These are phyloP conservation scores for Tilletiaria anomala DNA, from an alignment of 1,284 basidiomycete species.

Conservation along the genomic window DNA sequence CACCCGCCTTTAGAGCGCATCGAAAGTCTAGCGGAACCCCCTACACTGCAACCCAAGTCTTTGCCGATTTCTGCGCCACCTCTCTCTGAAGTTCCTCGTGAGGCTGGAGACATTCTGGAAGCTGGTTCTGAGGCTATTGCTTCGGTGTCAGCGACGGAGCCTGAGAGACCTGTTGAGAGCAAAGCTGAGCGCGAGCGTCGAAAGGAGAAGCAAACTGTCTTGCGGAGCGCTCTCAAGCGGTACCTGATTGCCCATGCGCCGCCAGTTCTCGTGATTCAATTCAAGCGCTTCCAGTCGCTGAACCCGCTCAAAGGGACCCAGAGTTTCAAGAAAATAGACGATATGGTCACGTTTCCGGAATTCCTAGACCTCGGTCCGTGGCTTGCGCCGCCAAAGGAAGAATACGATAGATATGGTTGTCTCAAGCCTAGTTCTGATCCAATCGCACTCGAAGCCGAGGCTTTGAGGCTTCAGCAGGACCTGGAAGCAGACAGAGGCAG, in stretches of 20 bases:
- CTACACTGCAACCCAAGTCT: too few species aligned
- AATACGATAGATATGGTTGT: conserved; percentile 45
- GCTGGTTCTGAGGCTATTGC: too few species aligned
- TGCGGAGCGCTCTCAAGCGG: conserved; percentile 75
- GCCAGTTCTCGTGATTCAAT: conserved; percentile 74
- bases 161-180: conserved; percentile 5
- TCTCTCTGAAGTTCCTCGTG: too few species aligned
- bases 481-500: background rate
- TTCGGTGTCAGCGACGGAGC: too few species aligned
- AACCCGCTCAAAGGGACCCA: conserved; percentile 37
- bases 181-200: conserved; percentile 6
- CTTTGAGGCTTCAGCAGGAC: conserved; percentile 4
- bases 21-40: too few species aligned
- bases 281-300: conserved; percentile 75
- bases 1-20: too few species aligned
- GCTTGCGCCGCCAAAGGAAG: conserved; percentile 63
- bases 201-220: conserved; percentile 41
- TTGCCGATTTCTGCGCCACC: too few species aligned
- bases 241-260: conserved; percentile 77
- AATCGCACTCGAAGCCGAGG: conserved; percentile 2
- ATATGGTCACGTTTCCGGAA: conserved; percentile 74
- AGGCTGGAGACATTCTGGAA: too few species aligned
- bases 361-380: conserved; percentile 69
- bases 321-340: conserved; percentile 64
- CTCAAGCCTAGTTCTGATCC: conserved; percentile 39